Percentiles rank a stretch among this genome's conserved stretches.
phyloP scores from a whole-genome alignment of 176 grass and related monocot genomes.

The Elaeis guineensis region DNA sequence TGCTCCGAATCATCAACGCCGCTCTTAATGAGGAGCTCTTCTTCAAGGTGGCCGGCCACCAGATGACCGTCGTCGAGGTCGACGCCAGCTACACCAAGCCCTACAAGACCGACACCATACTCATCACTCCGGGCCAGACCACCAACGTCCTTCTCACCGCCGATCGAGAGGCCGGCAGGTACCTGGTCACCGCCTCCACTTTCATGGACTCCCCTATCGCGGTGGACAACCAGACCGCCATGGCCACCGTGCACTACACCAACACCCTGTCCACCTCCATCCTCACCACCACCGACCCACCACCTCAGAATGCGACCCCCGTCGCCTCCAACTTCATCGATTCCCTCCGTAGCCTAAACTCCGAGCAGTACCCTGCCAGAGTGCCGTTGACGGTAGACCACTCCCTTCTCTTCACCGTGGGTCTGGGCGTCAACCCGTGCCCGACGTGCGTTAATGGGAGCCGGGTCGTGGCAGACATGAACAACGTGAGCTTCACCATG shows the following conservation, averaged over 20 bases:
- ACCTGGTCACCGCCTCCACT: slow-evolving; percentile 12
- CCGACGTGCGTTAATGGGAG: slow-evolving; percentile 2
- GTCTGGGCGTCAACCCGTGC: slow-evolving; percentile 2
- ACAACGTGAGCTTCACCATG: slow-evolving; percentile 14
- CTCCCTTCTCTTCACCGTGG: slow-evolving; percentile 4
- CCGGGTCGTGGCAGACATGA: slow-evolving; percentile 2
- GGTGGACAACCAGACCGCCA: slow-evolving; percentile 11
- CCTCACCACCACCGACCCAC: too few relatives aligned
- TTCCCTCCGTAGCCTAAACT: neutral
- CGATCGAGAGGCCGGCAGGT: slow-evolving; percentile 2
- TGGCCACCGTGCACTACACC: slow-evolving; percentile 9
- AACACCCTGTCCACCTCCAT: neutral
- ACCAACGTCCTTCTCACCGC: slow-evolving; percentile 17
- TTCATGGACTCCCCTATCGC: slow-evolving; percentile 8
- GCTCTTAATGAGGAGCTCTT: slow-evolving; percentile 19
- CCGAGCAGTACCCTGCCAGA: too few relatives aligned
- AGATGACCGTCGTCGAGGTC: slow-evolving; percentile 18
- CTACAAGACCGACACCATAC: slow-evolving; percentile 13
- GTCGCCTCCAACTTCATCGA: slow-evolving; percentile 2
- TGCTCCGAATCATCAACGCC: slow-evolving; percentile 10
- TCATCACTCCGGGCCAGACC: slow-evolving; percentile 16
- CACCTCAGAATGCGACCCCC: neutral
- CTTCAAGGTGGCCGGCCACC: slow-evolving; percentile 20
- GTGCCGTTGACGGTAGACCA: too few relatives aligned
- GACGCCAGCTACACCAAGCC: slow-evolving; percentile 16